Percentiles rank a stretch among this genome's conserved stretches.
Evolutionary conservation across 179 eudicot species (phyloP).

Genomic region (Beta lomatogona): DNA sequence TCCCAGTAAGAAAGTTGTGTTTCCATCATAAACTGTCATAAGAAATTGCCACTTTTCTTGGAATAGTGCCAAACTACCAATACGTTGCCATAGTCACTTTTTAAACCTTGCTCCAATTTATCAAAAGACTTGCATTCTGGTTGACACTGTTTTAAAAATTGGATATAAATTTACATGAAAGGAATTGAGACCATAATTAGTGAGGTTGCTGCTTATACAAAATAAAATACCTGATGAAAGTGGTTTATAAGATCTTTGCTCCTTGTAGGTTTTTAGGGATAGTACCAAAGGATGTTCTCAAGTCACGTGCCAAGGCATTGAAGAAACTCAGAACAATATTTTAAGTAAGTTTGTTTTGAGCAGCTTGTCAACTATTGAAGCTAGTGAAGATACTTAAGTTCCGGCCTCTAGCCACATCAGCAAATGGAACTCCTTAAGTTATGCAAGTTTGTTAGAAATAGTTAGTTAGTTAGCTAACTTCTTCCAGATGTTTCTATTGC

Average conservation of each 20-base stretch:
- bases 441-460: too few relatives aligned
- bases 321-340: slow-evolving; percentile 85
- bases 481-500: too few relatives aligned
- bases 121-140: not conserved
- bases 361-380: not conserved
- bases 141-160: not conserved
- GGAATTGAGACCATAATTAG: not conserved
- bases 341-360: slow-evolving; percentile 53
- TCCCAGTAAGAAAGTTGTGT: not conserved
- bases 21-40: too few relatives aligned
- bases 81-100: not conserved
- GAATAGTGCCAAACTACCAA: not conserved
- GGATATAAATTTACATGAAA: not conserved
- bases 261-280: slow-evolving; percentile 78
- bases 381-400: too few relatives aligned
- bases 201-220: not conserved
- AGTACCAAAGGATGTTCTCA: slow-evolving; percentile 68
- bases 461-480: too few relatives aligned
- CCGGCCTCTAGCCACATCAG: too few relatives aligned
- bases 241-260: slow-evolving; percentile 15
- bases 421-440: too few relatives aligned
- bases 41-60: not conserved
- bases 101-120: not conserved
- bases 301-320: slow-evolving; percentile 73
- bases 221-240: not conserved